These are phyloP conservation scores for Lipomyces spencermartinsiae DNA, from an alignment of 805 yeast genomes.

Conservation along the genomic window DNA sequence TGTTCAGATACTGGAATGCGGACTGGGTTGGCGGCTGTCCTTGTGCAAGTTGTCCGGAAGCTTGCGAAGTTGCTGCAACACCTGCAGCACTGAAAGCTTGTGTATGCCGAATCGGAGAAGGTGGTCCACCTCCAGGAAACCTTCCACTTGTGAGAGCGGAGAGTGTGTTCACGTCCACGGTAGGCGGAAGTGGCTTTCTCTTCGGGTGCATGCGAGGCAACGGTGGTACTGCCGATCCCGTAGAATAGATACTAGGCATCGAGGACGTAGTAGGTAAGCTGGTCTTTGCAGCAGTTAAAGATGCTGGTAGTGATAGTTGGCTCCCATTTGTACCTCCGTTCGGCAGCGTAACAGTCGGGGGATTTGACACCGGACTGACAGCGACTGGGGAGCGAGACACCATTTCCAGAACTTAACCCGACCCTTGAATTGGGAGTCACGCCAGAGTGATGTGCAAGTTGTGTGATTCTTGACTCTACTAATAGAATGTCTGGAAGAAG, in stretches of 20 bases:
- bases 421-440: background rate
- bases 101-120: slow-evolving; percentile 2
- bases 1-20: slow-evolving; percentile 1
- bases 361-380: background rate
- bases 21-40: slow-evolving; percentile 1
- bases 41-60: background rate
- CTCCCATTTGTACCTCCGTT: background rate
- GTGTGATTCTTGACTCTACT: background rate
- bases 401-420: background rate
- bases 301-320: background rate
- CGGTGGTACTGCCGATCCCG: background rate
- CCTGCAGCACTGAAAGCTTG: background rate
- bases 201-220: slow-evolving; percentile 14
- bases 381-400: background rate
- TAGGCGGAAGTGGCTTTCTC: slow-evolving; percentile 24
- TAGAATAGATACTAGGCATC: slow-evolving; percentile 1
- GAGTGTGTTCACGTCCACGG: slow-evolving; percentile 9
- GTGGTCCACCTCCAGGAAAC: slow-evolving; percentile 4
- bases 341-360: background rate
- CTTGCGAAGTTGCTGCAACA: background rate
- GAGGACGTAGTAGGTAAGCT: background rate
- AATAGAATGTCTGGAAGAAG: background rate
- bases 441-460: background rate
- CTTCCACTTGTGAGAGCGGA: slow-evolving; percentile 5
- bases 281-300: background rate